Percentiles rank a stretch among this genome's conserved stretches.
phyloP scores from a whole-genome alignment of 257 asterid species.

The Avicennia marina region DNA sequence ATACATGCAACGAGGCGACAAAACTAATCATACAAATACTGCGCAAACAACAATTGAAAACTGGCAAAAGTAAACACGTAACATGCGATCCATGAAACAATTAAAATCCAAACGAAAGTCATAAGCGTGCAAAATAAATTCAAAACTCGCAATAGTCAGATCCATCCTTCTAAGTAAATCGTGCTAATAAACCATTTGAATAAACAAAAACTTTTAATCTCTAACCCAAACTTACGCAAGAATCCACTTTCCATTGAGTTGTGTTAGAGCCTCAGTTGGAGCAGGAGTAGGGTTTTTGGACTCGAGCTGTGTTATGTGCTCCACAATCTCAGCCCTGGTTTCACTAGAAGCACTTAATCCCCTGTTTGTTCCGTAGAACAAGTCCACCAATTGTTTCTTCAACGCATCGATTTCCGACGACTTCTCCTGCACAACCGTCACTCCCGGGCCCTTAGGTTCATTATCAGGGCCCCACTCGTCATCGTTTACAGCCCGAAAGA shows the following conservation, averaged over 20 bases:
- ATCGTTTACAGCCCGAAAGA: slow-evolving; percentile 24
- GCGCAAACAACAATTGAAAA: too few relatives aligned
- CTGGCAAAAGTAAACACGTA: too few relatives aligned
- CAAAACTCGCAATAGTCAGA: too few relatives aligned
- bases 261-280: slow-evolving; percentile 74
- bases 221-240: slow-evolving; percentile 53
- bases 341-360: slow-evolving; percentile 75
- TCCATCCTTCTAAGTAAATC: too few relatives aligned
- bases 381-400: slow-evolving; percentile 67
- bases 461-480: slow-evolving; percentile 49
- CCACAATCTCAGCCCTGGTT: slow-evolving; percentile 80
- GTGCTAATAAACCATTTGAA: too few relatives aligned
- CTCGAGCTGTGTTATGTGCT: slow-evolving; percentile 77
- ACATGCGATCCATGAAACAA: too few relatives aligned
- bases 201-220: neutral
- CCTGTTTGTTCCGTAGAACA: slow-evolving; percentile 72
- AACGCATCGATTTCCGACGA: slow-evolving; percentile 40
- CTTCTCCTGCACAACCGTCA: slow-evolving; percentile 41
- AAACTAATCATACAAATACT: too few relatives aligned
- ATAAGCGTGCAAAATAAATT: too few relatives aligned
- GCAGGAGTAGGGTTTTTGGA: slow-evolving; percentile 83
- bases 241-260: slow-evolving; percentile 92
- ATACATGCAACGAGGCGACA: too few relatives aligned
- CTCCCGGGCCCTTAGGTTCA: slow-evolving; percentile 19
- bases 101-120: too few relatives aligned